These are phyloP conservation scores for Penicillium sp. DNA, from an alignment of 2,329 filamentous ascomycete genomes.

Conservation along the genomic window DNA sequence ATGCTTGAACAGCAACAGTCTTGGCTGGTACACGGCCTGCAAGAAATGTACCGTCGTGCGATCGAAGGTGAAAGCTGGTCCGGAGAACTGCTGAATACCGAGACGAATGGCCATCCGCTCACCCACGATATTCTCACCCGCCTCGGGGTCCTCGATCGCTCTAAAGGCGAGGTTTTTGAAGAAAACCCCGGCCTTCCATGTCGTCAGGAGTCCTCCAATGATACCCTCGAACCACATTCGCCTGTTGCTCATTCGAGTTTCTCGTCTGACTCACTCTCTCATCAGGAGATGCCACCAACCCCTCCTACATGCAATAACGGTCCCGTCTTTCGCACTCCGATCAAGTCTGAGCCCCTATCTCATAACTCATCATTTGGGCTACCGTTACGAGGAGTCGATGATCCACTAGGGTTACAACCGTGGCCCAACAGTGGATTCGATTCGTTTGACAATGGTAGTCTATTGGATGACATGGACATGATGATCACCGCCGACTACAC, in stretches of 20 bases:
- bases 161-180: not conserved
- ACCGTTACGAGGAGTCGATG: not conserved
- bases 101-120: slow-evolving; percentile 53
- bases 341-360: not conserved
- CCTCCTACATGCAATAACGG: not conserved
- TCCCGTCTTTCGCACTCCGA: not conserved
- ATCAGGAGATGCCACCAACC: not conserved
- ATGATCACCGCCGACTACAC: not conserved
- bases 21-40: slow-evolving; percentile 58
- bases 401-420: not conserved
- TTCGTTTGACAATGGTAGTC: not conserved
- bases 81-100: slow-evolving; percentile 52
- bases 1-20: slow-evolving; percentile 64
- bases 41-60: slow-evolving; percentile 56
- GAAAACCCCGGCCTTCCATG: not conserved
- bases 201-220: not conserved
- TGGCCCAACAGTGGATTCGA: not conserved
- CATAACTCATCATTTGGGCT: not conserved
- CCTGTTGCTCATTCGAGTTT: not conserved
- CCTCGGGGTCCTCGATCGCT: slow-evolving; percentile 53
- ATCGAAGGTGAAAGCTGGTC: slow-evolving; percentile 54
- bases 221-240: not conserved
- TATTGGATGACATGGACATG: not conserved
- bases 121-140: slow-evolving; percentile 62
- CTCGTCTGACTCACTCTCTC: not conserved